These are phyloP conservation scores for Vitis rotundifolia DNA, from an alignment of 164 flowering plant genomes.

Conservation along the genomic window DNA sequence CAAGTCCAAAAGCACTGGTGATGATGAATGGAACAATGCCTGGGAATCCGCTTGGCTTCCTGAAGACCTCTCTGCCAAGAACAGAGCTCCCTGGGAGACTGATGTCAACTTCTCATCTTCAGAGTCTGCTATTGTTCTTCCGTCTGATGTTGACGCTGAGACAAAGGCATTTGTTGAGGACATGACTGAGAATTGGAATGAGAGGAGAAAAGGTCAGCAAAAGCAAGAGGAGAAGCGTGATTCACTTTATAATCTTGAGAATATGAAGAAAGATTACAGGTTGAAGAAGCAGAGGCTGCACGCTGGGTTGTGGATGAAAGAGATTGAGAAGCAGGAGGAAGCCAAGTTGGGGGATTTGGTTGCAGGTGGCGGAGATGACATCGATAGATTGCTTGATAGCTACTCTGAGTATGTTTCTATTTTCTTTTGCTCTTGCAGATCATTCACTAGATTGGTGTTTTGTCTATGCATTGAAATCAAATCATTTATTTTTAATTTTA, in stretches of 20 bases:
- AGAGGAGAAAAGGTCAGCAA: constrained; percentile 40
- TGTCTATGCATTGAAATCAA: too few species aligned
- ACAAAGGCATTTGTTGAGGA: constrained; percentile 92
- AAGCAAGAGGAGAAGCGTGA: constrained; percentile 15
- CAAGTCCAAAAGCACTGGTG: constrained; percentile 25
- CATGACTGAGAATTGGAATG: constrained; percentile 90
- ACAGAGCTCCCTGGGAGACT: constrained; percentile 83
- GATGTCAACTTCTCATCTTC: constrained; percentile 61
- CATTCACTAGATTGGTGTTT: too few species aligned
- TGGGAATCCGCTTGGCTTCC: constrained; percentile 99
- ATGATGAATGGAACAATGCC: constrained; percentile 89
- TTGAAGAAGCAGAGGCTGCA: constrained; percentile 92
- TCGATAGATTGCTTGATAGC: constrained; percentile 81
- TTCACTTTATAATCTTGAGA: constrained; percentile 68
- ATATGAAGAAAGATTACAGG: constrained; percentile 79
- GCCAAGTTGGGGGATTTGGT: constrained; percentile 55
- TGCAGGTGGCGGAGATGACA: constrained; percentile 56
- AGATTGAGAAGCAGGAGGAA: constrained; percentile 91
- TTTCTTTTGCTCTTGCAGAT: neutral
- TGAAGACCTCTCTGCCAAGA: constrained; percentile 53
- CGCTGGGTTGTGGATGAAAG: constrained; percentile 90
- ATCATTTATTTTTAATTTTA: too few species aligned
- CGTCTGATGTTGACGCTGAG: constrained; percentile 60
- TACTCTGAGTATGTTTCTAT: constrained; percentile 70
- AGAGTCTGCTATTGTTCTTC: constrained; percentile 17